Conservation (phyloP, 257 asterid genomes). For the Fraxinus quadrangulata region DNA sequence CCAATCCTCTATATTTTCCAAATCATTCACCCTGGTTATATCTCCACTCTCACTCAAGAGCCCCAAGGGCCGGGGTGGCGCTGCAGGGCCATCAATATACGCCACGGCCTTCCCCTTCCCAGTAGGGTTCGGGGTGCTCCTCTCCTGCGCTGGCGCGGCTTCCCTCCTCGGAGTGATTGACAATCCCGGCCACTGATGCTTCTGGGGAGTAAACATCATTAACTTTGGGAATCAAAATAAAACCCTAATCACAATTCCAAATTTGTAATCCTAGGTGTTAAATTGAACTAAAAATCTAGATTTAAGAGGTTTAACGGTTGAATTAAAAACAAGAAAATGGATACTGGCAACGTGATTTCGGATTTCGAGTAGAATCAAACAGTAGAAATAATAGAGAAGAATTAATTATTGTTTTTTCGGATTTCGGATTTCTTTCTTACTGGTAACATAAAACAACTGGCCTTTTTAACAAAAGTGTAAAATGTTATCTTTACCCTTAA, state of each 20-base stretch:
- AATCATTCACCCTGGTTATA: slow-evolving; percentile 22
- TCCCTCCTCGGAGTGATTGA: slow-evolving; percentile 48
- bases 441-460: too few relatives aligned
- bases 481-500: too few relatives aligned
- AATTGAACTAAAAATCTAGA: not conserved
- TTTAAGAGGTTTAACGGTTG: not conserved
- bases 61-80: slow-evolving; percentile 63
- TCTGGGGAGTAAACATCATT: slow-evolving; percentile 65
- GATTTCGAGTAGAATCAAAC: not conserved
- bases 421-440: too few relatives aligned
- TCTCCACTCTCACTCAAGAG: slow-evolving; percentile 54
- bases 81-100: slow-evolving; percentile 55
- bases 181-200: slow-evolving; percentile 51
- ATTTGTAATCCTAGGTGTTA: not conserved
- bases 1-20: slow-evolving; percentile 85
- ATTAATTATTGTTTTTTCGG: too few relatives aligned
- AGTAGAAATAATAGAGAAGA: not conserved
- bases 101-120: slow-evolving; percentile 65
- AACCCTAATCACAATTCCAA: slow-evolving; percentile 31
- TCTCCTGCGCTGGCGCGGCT: slow-evolving; percentile 17
- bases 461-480: too few relatives aligned
- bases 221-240: slow-evolving; percentile 9
- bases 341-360: not conserved
- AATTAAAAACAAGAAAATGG: not conserved
- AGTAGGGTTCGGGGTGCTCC: slow-evolving; percentile 35